Evolutionary conservation across 805 yeast genomes (phyloP).

Genomic region (Wickerhamomyces bisporus): DNA sequence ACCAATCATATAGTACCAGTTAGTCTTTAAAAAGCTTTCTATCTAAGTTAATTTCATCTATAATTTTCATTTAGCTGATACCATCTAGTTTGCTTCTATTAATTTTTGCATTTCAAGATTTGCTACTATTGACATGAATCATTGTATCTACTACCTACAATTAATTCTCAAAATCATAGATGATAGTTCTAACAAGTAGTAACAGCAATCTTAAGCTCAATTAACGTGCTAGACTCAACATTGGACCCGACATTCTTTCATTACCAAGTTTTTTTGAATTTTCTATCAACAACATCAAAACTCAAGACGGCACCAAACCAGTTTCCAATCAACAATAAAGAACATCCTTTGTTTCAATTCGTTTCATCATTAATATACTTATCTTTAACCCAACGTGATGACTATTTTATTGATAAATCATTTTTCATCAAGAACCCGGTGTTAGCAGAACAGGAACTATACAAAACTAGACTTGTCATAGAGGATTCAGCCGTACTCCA

Average conservation of each 20-base stretch:
- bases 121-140: too few relatives aligned
- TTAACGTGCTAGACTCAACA: background rate
- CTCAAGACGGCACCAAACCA: background rate
- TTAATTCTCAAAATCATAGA: too few relatives aligned
- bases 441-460: background rate
- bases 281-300: background rate
- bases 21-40: too few relatives aligned
- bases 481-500: background rate
- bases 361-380: conserved; percentile 1
- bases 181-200: too few relatives aligned
- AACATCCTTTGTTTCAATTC: background rate
- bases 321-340: background rate
- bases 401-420: conserved; percentile 7
- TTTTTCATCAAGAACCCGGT: background rate
- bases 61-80: too few relatives aligned
- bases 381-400: background rate
- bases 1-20: too few relatives aligned
- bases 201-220: background rate
- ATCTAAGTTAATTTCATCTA: too few relatives aligned
- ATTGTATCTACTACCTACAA: too few relatives aligned
- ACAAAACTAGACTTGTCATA: background rate
- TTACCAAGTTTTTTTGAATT: background rate
- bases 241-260: background rate
- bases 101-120: too few relatives aligned
- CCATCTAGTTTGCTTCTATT: too few relatives aligned